A percentile compares a stretch with the other conserved stretches of the same genome.
Conservation (phyloP, 306 rosid genomes). For the Sindora glabra region DNA sequence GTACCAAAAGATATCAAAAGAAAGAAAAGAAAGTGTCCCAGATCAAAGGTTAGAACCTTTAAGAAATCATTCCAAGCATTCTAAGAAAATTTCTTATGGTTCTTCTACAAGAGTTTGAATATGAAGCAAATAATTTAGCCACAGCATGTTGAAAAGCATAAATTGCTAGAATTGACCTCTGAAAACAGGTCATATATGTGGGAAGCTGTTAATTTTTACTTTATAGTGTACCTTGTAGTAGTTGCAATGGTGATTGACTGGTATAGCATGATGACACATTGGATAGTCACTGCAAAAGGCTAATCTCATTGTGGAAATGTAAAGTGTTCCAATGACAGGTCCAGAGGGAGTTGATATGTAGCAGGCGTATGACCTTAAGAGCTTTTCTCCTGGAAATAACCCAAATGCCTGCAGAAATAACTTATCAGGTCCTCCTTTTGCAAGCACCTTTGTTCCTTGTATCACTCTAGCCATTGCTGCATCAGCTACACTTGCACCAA, state of each 20-base stretch:
- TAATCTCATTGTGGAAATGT: slow-evolving; percentile 46
- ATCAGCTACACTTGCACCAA: slow-evolving; percentile 41
- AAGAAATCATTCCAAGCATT: too few relatives aligned
- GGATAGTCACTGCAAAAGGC: slow-evolving; percentile 79
- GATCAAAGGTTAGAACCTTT: too few relatives aligned
- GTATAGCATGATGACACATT: slow-evolving; percentile 30
- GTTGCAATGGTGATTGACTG: slow-evolving; percentile 29
- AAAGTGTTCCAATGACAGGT: slow-evolving; percentile 63
- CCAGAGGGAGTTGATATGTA: slow-evolving; percentile 51
- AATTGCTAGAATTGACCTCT: neutral
- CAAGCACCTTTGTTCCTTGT: slow-evolving; percentile 51
- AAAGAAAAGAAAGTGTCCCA: too few relatives aligned
- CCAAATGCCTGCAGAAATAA: slow-evolving; percentile 53
- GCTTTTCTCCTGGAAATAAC: slow-evolving; percentile 46
- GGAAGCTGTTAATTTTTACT: too few relatives aligned
- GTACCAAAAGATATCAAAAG: too few relatives aligned
- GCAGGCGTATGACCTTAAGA: slow-evolving; percentile 53
- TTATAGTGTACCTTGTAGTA: slow-evolving; percentile 49
- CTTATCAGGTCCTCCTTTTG: slow-evolving; percentile 57
- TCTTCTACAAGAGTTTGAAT: too few relatives aligned
- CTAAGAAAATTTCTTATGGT: too few relatives aligned
- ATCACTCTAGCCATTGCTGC: slow-evolving; percentile 65
- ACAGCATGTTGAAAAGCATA: neutral
- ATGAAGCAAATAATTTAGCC: too few relatives aligned
- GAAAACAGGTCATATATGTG: neutral